Evolutionary conservation across 768 basidiomycete species (phyloP).

Genomic region (Sarcodon aspratus): DNA sequence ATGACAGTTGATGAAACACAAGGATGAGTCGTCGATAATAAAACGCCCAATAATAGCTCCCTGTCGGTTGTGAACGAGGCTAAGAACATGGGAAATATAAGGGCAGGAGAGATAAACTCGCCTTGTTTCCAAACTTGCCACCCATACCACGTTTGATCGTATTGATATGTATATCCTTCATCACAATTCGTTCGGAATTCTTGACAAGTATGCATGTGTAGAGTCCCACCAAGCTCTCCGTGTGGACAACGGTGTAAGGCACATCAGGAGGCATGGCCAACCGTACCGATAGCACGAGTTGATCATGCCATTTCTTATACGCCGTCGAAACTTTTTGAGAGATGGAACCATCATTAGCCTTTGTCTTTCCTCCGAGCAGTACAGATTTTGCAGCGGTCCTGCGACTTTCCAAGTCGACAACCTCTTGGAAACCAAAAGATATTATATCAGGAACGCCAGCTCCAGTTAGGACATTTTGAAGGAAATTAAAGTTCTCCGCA

Average conservation of each 20-base stretch:
- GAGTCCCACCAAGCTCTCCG: conserved; percentile 85
- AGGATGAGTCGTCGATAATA: conserved; percentile 81
- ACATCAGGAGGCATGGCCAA: conserved; percentile 59
- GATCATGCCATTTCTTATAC: conserved; percentile 86
- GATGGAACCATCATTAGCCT: conserved; percentile 43
- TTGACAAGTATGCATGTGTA: conserved; percentile 74
- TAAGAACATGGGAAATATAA: background rate
- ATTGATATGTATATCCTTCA: conserved; percentile 65
- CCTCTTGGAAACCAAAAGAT: conserved; percentile 90
- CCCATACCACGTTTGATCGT: conserved; percentile 90
- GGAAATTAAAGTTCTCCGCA: conserved; percentile 66
- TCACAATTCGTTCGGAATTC: conserved; percentile 40
- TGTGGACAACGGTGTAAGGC: conserved; percentile 74
- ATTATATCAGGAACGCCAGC: conserved; percentile 80
- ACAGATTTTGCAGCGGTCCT: conserved; percentile 91
- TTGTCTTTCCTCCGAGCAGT: conserved; percentile 64
- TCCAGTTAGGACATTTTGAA: conserved; percentile 65
- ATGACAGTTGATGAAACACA: conserved; percentile 96
- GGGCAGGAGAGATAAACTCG: conserved; percentile 14
- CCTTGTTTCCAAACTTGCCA: conserved; percentile 93
- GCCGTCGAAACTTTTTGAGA: conserved; percentile 80
- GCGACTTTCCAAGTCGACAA: conserved; percentile 90
- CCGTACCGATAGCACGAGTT: conserved; percentile 60
- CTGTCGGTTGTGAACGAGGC: conserved; percentile 22
- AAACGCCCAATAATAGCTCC: conserved; percentile 88